Conservation (phyloP, 805 yeast genomes). For the Priceomyces castillae region DNA sequence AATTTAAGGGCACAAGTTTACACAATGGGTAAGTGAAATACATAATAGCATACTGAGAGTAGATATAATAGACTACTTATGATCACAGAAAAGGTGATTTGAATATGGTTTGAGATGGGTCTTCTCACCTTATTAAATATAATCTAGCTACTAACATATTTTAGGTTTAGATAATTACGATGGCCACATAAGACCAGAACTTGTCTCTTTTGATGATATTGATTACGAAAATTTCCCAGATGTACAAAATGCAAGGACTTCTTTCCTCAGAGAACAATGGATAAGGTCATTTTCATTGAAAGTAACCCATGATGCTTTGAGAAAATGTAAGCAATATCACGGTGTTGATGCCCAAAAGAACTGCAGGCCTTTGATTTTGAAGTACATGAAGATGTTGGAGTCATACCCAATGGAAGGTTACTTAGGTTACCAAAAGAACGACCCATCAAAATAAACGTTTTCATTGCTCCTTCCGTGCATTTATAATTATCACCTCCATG, state of each 20-base stretch:
- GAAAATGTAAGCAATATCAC: slow-evolving; percentile 68
- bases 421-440: slow-evolving; percentile 86
- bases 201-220: slow-evolving; percentile 80
- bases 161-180: slow-evolving; percentile 32
- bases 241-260: slow-evolving; percentile 69
- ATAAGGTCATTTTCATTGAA: slow-evolving; percentile 65
- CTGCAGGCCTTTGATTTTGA: slow-evolving; percentile 75
- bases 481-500: neutral
- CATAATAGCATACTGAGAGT: too few species aligned
- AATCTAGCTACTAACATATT: neutral
- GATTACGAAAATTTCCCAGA: slow-evolving; percentile 65
- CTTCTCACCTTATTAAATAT: neutral
- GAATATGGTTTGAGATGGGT: neutral
- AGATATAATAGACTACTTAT: too few species aligned
- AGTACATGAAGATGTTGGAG: slow-evolving; percentile 75
- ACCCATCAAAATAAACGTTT: slow-evolving; percentile 55
- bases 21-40: slow-evolving; percentile 2
- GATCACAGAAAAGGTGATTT: too few species aligned
- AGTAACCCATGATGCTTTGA: slow-evolving; percentile 69
- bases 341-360: slow-evolving; percentile 56
- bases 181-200: slow-evolving; percentile 56
- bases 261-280: slow-evolving; percentile 78
- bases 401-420: slow-evolving; percentile 66
- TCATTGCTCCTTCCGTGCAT: neutral
- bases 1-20: neutral